Evolutionary conservation across 768 basidiomycete genomes (phyloP).

Genomic region (Pleurotus citrinopileatus): DNA sequence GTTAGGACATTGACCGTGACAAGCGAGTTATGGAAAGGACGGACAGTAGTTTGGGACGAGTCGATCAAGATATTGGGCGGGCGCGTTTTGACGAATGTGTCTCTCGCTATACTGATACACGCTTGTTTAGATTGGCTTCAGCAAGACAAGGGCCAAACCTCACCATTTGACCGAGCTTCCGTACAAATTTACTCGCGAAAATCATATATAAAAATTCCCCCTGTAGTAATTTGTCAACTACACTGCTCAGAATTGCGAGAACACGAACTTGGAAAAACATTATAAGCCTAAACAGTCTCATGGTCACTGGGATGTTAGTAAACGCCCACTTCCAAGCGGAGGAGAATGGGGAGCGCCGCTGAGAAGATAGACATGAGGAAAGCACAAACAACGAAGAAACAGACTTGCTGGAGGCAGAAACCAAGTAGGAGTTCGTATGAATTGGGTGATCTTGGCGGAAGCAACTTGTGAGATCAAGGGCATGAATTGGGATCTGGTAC

Average conservation of each 20-base stretch:
- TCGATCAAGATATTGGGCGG: constrained; percentile 39
- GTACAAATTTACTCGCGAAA: not conserved
- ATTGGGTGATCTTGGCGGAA: constrained; percentile 41
- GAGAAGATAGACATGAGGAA: too few relatives aligned
- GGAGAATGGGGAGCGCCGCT: constrained; percentile 2
- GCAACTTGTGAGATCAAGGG: constrained; percentile 41
- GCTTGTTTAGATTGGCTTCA: not conserved
- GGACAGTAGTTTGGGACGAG: constrained; percentile 50
- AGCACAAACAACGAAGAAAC: not conserved
- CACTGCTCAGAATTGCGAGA: not conserved
- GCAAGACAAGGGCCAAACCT: too few relatives aligned
- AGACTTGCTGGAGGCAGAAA: constrained; percentile 39
- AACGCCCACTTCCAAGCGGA: constrained; percentile 36
- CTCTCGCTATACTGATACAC: constrained; percentile 16
- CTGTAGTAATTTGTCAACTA: constrained; percentile 6
- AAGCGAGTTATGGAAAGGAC: constrained; percentile 12
- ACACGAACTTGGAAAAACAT: constrained; percentile 14
- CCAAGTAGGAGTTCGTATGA: constrained; percentile 50
- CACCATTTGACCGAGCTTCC: not conserved
- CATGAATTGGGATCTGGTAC: constrained; percentile 36
- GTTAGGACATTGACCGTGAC: not conserved
- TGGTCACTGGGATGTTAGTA: constrained; percentile 34
- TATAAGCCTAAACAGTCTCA: constrained; percentile 25
- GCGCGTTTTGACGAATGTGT: constrained; percentile 42
- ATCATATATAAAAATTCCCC: constrained; percentile 9